These are phyloP conservation scores for Diaporthe vexans DNA, from an alignment of 2,329 filamentous ascomycete genomes.

Conservation along the genomic window DNA sequence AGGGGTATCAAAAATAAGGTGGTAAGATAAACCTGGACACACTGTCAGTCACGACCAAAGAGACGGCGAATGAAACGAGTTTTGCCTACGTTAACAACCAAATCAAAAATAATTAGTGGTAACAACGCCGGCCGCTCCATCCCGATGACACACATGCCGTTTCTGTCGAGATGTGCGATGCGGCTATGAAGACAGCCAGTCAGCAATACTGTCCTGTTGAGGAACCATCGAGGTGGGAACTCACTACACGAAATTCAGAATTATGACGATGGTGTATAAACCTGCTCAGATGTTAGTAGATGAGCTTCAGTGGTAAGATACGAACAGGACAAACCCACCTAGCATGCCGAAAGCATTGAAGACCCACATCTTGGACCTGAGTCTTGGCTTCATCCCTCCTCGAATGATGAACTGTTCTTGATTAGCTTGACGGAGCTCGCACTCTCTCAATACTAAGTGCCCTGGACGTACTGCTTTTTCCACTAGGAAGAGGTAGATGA, in stretches of 20 bases:
- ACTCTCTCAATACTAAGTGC: too few relatives aligned
- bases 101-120: conserved; percentile 72
- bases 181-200: conserved; percentile 56
- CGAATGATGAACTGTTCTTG: conserved; percentile 67
- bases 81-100: conserved; percentile 66
- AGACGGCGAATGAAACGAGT: rapidly evolving
- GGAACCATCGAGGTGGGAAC: conserved; percentile 42
- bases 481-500: conserved; percentile 76
- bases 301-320: conserved; percentile 1
- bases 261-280: conserved; percentile 61
- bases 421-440: conserved; percentile 32
- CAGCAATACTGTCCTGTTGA: not conserved
- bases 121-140: conserved; percentile 71
- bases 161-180: conserved; percentile 64
- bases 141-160: conserved; percentile 72
- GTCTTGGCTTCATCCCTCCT: conserved; percentile 63
- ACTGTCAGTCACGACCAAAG: conserved; percentile 1
- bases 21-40: conserved; percentile 67
- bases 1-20: conserved; percentile 74
- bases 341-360: conserved; percentile 65
- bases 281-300: conserved; percentile 52
- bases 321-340: conserved; percentile 48
- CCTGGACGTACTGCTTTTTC: conserved; percentile 68
- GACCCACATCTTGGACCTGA: conserved; percentile 56
- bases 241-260: conserved; percentile 73